Conservation (phyloP, 2,329 filamentous ascomycete genomes). For the Diaporthe ilicicola region DNA sequence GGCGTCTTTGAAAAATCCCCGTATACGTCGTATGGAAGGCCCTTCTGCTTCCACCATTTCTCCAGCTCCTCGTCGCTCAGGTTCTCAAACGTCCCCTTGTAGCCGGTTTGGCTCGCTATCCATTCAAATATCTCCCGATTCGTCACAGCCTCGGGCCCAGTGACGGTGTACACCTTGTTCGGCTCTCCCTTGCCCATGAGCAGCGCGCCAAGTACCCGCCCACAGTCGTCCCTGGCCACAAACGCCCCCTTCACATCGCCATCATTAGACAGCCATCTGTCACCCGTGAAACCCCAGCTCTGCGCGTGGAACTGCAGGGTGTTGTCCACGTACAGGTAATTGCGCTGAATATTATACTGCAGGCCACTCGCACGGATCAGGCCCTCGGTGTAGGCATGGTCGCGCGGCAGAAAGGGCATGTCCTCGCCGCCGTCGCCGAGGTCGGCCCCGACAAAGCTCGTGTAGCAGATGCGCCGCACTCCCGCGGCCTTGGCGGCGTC, state of each 20-base stretch:
- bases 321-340: slow-evolving; percentile 38
- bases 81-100: slow-evolving; percentile 32
- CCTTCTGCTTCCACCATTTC: slow-evolving; percentile 30
- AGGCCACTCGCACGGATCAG: slow-evolving; percentile 34
- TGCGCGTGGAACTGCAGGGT: slow-evolving; percentile 33
- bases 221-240: slow-evolving; percentile 37
- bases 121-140: slow-evolving; percentile 36
- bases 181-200: slow-evolving; percentile 33
- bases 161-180: slow-evolving; percentile 33
- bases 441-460: slow-evolving; percentile 36
- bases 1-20: slow-evolving; percentile 34
- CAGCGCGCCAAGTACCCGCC: slow-evolving; percentile 35
- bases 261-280: slow-evolving; percentile 36
- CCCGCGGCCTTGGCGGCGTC: slow-evolving; percentile 32
- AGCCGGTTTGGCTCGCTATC: slow-evolving; percentile 35
- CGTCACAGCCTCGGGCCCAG: slow-evolving; percentile 34
- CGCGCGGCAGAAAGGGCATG: slow-evolving; percentile 35
- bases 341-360: slow-evolving; percentile 36
- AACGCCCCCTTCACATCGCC: slow-evolving; percentile 33
- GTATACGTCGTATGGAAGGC: slow-evolving; percentile 33
- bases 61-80: slow-evolving; percentile 35
- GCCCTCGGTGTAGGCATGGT: slow-evolving; percentile 36
- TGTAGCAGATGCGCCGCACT: slow-evolving; percentile 36
- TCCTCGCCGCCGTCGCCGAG: slow-evolving; percentile 30
- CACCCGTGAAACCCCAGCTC: slow-evolving; percentile 34